phyloP scores from a whole-genome alignment of 495 filamentous ascomycete genomes.

The Hyphodiscus hymeniophilus region DNA sequence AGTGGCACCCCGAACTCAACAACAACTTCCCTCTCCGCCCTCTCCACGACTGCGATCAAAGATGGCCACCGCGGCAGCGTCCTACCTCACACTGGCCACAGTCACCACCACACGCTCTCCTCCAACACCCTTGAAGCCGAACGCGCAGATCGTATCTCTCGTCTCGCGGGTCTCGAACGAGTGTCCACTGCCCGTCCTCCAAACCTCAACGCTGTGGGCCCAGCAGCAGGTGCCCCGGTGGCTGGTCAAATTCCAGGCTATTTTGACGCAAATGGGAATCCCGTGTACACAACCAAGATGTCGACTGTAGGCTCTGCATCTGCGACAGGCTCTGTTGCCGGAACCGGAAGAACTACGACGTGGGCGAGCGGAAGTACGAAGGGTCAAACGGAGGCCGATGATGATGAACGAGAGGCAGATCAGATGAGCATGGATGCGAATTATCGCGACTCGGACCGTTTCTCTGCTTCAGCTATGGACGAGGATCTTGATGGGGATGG shows the following conservation, averaged over 20 bases:
- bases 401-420: slow-evolving; percentile 31
- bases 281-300: slow-evolving; percentile 50
- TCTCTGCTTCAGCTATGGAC: slow-evolving; percentile 37
- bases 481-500: slow-evolving; percentile 60
- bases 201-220: slow-evolving; percentile 23
- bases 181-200: slow-evolving; percentile 57
- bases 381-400: slow-evolving; percentile 31
- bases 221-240: slow-evolving; percentile 30
- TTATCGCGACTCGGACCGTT: slow-evolving; percentile 36
- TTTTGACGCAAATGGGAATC: slow-evolving; percentile 61
- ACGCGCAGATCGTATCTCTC: slow-evolving; percentile 87
- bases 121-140: slow-evolving; percentile 75
- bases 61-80: slow-evolving; percentile 78
- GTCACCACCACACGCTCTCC: slow-evolving; percentile 51
- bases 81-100: slow-evolving; percentile 40
- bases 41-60: slow-evolving; percentile 89
- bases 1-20: slow-evolving; percentile 90
- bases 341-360: slow-evolving; percentile 59
- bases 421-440: slow-evolving; percentile 55
- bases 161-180: slow-evolving; percentile 76
- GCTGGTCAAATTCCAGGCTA: slow-evolving; percentile 40
- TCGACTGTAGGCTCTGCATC: slow-evolving; percentile 84
- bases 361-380: slow-evolving; percentile 58
- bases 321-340: slow-evolving; percentile 54
- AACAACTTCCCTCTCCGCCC: slow-evolving; percentile 74